Base-by-base conservation (phyloP, 768 basidiomycete species). In the Hirschioporus abietinus region DNA sequence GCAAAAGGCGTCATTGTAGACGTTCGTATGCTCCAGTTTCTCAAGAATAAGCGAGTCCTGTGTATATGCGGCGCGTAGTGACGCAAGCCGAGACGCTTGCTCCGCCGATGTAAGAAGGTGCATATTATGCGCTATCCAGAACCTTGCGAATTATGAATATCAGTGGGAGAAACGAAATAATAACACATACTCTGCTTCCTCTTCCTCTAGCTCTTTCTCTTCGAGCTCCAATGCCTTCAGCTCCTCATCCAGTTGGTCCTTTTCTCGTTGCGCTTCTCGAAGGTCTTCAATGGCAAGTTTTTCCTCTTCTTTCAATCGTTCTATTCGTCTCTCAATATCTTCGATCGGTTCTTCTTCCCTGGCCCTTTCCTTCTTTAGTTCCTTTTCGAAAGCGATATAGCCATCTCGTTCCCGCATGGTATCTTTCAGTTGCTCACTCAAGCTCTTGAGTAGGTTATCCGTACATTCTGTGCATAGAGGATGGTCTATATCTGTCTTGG, bases 381-480 rank as follows among this genome's bases (percentile, higher is more conserved):
- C 92, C 74, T 89, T 90, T 76, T 96, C 95, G 73, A 96, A 98
- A 0, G 93, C 92, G 68, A 94, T 88, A 74, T 96, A 97, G 0
- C 93, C 94, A 70, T 97, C 95, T 67, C 95, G 81, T 74, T 97
- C 95, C 74, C 89, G 91, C 78, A 89, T 93, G 1, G 91, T 90
- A 79, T 97, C 95, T 66, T 96, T 94, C 18, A 96, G 81, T 73
- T 94, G 89, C 60, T 84, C 84, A 71, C 91, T 88, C 35, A 99
- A 84, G 26, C 86, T 86, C 1, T 81, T 81, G 34, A 96, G 84
- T 35, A 99, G 78, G 62, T 90, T 84, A 72, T 92, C 89, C 2
- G 95, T 93, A 76, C 97, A 99, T 72, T 99, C 96, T 0, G 91
- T 87, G 76, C 97, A 99, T 8, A 99, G 83, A 6, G 97, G 97